These are phyloP conservation scores for Colletotrichum spaethianum DNA, from an alignment of 2,329 filamentous ascomycete species.

Conservation along the genomic window DNA sequence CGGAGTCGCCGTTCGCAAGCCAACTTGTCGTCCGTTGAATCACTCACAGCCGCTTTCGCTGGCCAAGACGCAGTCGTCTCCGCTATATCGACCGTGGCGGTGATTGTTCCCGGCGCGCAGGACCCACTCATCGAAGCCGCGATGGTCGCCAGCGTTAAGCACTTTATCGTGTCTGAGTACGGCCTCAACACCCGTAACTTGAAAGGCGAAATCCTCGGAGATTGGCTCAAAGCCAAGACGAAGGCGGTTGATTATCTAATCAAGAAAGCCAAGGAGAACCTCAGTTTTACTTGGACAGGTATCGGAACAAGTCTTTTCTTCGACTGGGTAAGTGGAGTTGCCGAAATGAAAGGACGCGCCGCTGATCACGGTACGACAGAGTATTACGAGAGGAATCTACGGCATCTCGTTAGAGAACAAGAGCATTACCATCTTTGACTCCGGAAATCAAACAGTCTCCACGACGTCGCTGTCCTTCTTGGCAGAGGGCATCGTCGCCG, in stretches of 20 bases:
- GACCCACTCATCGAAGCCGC: conserved; percentile 66
- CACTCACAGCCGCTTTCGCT: conserved; percentile 33
- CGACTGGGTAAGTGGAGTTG: conserved; percentile 64
- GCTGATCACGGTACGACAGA: neutral
- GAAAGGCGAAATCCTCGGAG: conserved; percentile 43
- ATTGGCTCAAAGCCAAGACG: conserved; percentile 37
- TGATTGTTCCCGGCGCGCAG: conserved; percentile 57
- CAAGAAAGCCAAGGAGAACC: conserved; percentile 35
- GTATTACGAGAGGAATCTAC: conserved; percentile 35
- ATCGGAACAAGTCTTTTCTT: conserved; percentile 73
- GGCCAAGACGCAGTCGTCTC: conserved; percentile 53
- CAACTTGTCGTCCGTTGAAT: conserved; percentile 22
- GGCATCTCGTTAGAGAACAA: conserved; percentile 28
- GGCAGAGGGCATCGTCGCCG: conserved; percentile 55
- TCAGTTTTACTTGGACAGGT: conserved; percentile 70
- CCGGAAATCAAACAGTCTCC: conserved; percentile 29
- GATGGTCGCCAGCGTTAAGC: conserved; percentile 65
- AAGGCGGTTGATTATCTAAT: conserved; percentile 39
- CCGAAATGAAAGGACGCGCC: no score
- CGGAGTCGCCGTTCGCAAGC: conserved; percentile 28
- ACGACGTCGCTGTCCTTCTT: conserved; percentile 31
- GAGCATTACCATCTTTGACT: conserved; percentile 31
- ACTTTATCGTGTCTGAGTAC: conserved; percentile 69
- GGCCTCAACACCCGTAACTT: conserved; percentile 49
- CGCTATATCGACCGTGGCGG: conserved; percentile 55